phyloP scores from a whole-genome alignment of 2,329 filamentous ascomycete genomes.

The Pestalotiopsis sp. region DNA sequence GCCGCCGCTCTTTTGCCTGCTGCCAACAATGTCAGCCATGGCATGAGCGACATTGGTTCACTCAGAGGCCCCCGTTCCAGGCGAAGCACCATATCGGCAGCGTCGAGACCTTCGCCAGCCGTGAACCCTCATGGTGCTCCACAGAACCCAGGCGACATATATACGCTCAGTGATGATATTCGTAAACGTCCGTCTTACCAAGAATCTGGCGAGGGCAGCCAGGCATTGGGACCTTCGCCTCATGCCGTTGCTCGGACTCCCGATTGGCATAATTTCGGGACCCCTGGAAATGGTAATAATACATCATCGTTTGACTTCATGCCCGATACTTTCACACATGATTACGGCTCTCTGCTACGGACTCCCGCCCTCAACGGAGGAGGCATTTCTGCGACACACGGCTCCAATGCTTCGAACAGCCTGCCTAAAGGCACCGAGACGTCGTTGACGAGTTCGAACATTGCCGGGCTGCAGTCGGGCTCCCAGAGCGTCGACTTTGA shows the following conservation, averaged over 20 bases:
- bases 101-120: slow-evolving; percentile 20
- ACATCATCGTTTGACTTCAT: neutral
- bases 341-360: slow-evolving; percentile 1
- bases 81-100: slow-evolving; percentile 22
- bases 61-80: slow-evolving; percentile 16
- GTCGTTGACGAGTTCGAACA: neutral
- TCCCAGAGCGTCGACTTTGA: slow-evolving; percentile 13
- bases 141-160: slow-evolving; percentile 36
- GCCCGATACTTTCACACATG: slow-evolving; percentile 4
- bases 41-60: neutral
- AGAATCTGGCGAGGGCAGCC: slow-evolving; percentile 19
- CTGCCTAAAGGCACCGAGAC: neutral
- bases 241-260: slow-evolving; percentile 14
- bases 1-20: neutral
- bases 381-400: neutral
- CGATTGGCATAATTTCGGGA: neutral
- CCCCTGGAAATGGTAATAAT: neutral
- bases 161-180: slow-evolving; percentile 34
- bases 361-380: neutral
- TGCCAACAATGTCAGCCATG: neutral
- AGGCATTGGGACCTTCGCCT: slow-evolving; percentile 20
- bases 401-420: neutral
- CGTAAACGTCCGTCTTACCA: slow-evolving; percentile 27
- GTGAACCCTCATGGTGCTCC: slow-evolving; percentile 34
- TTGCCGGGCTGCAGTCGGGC: neutral